phyloP scores from a whole-genome alignment of 2,329 filamentous ascomycete genomes.

The Aureobasidium subglaciale region DNA sequence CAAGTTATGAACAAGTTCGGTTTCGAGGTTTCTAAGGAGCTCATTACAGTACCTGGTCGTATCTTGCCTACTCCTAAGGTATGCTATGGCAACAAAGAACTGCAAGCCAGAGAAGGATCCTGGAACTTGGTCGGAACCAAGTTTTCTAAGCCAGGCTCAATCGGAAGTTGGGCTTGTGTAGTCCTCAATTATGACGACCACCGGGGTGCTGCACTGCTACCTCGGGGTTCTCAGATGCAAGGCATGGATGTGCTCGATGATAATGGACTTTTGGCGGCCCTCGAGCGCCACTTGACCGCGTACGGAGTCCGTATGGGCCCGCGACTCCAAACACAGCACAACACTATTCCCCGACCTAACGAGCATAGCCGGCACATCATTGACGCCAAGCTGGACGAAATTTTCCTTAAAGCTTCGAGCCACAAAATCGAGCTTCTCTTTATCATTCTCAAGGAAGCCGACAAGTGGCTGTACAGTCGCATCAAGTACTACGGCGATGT shows the following conservation, averaged over 20 bases:
- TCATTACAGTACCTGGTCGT: slow-evolving; percentile 68
- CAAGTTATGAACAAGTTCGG: slow-evolving; percentile 46
- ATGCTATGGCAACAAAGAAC: slow-evolving; percentile 43
- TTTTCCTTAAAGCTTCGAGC: slow-evolving; percentile 19
- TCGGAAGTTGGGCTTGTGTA: slow-evolving; percentile 48
- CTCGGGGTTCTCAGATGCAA: slow-evolving; percentile 19
- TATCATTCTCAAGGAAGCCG: slow-evolving; percentile 50
- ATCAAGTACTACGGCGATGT: slow-evolving; percentile 65
- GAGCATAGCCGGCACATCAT: slow-evolving; percentile 22
- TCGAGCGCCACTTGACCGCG: slow-evolving; percentile 18
- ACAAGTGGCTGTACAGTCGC: slow-evolving; percentile 52
- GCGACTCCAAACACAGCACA: slow-evolving; percentile 11
- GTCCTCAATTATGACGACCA: background rate
- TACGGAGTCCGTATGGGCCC: slow-evolving; percentile 26
- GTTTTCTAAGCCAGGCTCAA: slow-evolving; percentile 47
- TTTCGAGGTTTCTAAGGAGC: slow-evolving; percentile 50
- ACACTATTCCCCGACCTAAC: slow-evolving; percentile 17
- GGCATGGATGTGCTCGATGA: slow-evolving; percentile 17
- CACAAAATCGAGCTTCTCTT: slow-evolving; percentile 46
- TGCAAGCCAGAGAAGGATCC: slow-evolving; percentile 20
- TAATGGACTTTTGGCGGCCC: slow-evolving; percentile 17
- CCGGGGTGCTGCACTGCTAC: slow-evolving; percentile 14
- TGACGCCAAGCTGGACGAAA: slow-evolving; percentile 20
- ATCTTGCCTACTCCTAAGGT: slow-evolving; percentile 57
- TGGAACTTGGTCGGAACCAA: slow-evolving; percentile 37